These are phyloP conservation scores for Pulveroboletus sp. DNA, from an alignment of 768 basidiomycete species.

Conservation along the genomic window DNA sequence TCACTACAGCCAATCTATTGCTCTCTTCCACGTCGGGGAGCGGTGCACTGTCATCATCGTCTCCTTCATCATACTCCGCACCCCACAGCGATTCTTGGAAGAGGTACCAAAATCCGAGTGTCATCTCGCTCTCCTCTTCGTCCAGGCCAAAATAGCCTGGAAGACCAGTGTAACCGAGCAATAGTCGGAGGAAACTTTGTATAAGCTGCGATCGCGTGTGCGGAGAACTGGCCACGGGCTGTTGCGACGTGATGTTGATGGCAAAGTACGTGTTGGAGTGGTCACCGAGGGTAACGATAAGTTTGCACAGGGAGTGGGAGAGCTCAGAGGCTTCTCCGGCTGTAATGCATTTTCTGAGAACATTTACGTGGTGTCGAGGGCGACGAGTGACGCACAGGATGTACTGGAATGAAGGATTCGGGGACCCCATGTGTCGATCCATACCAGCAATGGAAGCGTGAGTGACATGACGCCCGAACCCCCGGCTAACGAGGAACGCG, in stretches of 20 bases:
- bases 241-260: slow-evolving; percentile 52
- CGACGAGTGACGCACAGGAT: slow-evolving; percentile 29
- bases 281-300: slow-evolving; percentile 78
- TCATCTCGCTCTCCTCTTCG: slow-evolving; percentile 85
- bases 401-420: slow-evolving; percentile 40
- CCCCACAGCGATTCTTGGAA: slow-evolving; percentile 86
- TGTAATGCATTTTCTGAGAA: slow-evolving; percentile 4
- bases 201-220: slow-evolving; percentile 48
- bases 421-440: slow-evolving; percentile 57
- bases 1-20: slow-evolving; percentile 53
- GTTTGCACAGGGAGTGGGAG: slow-evolving; percentile 72
- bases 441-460: slow-evolving; percentile 83
- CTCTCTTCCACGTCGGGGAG: slow-evolving; percentile 27
- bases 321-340: slow-evolving; percentile 43
- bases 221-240: slow-evolving; percentile 32
- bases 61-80: slow-evolving; percentile 47
- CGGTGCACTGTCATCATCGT: slow-evolving; percentile 25
- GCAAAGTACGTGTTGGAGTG: slow-evolving; percentile 82
- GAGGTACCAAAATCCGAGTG: slow-evolving; percentile 85
- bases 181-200: slow-evolving; percentile 66
- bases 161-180: slow-evolving; percentile 71
- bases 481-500: slow-evolving; percentile 66
- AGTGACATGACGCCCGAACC: slow-evolving; percentile 66
- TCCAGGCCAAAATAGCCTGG: slow-evolving; percentile 78
- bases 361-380: not conserved